Conservation (phyloP, 441 rosid species). For the Breynia disticha region DNA sequence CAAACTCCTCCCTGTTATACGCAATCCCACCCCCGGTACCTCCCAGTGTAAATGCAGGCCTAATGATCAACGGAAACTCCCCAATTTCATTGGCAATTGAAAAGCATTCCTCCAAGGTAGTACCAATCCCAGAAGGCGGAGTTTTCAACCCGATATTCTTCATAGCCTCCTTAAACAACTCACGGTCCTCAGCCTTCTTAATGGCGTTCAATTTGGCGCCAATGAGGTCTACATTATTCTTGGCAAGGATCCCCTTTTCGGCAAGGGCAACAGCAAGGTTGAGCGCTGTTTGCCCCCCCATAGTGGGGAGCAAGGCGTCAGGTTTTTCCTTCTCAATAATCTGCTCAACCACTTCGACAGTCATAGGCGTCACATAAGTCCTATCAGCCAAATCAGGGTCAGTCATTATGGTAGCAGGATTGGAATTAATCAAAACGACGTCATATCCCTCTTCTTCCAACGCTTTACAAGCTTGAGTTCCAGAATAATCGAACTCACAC, state of each 20-base stretch:
- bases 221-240: constrained; percentile 63
- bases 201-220: constrained; percentile 86
- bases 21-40: constrained; percentile 97
- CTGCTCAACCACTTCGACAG: constrained; percentile 80
- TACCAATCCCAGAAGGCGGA: constrained; percentile 88
- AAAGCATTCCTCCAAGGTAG: constrained; percentile 69
- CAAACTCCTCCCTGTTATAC: constrained; percentile 80
- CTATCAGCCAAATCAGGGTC: constrained; percentile 85
- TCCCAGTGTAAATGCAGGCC: constrained; percentile 86
- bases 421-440: constrained; percentile 71
- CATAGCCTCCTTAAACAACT: constrained; percentile 82
- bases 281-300: constrained; percentile 93
- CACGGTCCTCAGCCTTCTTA: constrained; percentile 83
- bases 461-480: constrained; percentile 92
- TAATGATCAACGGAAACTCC: constrained; percentile 82
- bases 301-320: constrained; percentile 79
- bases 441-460: constrained; percentile 80
- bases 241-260: constrained; percentile 59
- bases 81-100: constrained; percentile 62
- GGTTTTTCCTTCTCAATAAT: constrained; percentile 79
- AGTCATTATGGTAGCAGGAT: constrained; percentile 97
- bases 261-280: constrained; percentile 87
- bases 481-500: constrained; percentile 94
- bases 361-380: constrained; percentile 84
- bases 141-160: constrained; percentile 73